Conservation (phyloP, 352 stramenopile species). For the Globisporangium irregulare region DNA sequence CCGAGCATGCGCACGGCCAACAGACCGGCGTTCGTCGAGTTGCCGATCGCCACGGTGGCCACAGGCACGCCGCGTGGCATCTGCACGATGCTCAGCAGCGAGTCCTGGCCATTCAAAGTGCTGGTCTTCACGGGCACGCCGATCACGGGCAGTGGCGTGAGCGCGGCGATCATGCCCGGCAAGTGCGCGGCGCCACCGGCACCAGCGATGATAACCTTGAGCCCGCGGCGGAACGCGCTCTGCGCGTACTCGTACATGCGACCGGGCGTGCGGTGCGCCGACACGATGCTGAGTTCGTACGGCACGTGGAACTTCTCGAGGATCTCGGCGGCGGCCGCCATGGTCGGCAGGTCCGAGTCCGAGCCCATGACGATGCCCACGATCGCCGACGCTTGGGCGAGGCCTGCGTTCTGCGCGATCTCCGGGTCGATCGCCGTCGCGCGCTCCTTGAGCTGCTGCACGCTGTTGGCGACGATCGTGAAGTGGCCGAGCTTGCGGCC, state of each 20-base stretch:
- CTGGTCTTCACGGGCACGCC: conserved; percentile 98
- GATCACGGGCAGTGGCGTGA: conserved; percentile 90
- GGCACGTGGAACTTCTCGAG: conserved; percentile 94
- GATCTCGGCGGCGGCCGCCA: conserved; percentile 94
- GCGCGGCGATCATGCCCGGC: conserved; percentile 91
- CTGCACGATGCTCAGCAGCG: conserved; percentile 98
- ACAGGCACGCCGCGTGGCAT: conserved; percentile 98
- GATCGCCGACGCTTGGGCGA: conserved; percentile 32
- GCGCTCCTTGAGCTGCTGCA: conserved; percentile 77
- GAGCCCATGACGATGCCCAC: conserved; percentile 92
- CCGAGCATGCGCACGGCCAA: conserved; percentile 96
- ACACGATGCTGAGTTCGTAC: conserved; percentile 98
- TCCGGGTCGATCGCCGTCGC: conserved; percentile 56
- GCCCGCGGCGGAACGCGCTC: conserved; percentile 80
- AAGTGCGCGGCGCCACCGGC: conserved; percentile 97
- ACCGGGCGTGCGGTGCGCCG: conserved; percentile 96
- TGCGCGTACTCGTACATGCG: conserved; percentile 97
- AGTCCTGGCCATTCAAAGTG: conserved; percentile 97
- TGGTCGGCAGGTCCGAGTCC: conserved; percentile 96
- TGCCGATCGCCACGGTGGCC: conserved; percentile 98
- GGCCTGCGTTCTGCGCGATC: conserved; percentile 36
- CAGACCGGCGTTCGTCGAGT: conserved; percentile 97
- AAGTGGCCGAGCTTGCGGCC: conserved; percentile 98
- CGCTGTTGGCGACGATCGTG: conserved; percentile 90
- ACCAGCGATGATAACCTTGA: conserved; percentile 94